Base-by-base conservation (phyloP, 305 asterid genomes). In the Galium porrigens region DNA sequence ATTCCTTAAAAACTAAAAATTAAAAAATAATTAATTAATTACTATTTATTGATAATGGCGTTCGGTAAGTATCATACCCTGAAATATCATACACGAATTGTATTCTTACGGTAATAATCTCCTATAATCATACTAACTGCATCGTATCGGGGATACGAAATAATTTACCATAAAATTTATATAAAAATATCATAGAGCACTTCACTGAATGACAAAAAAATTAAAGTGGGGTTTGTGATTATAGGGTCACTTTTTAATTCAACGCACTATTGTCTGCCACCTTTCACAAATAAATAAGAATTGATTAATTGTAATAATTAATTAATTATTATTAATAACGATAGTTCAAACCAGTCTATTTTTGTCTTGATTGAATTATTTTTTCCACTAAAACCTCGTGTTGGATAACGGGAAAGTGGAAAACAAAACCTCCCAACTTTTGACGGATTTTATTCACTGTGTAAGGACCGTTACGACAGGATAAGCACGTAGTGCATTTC, bases 241-340 rank as follows among this genome's bases (percentile, higher is more conserved):
- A 20, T 46, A 14, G 51, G 6, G 0, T 18, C n/a, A n/a, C n/a
- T n/a, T 52, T 52, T n/a, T 15, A 58, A 58, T 32, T 6, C 42
- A 9, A 25, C 22, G 42, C 62, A 58, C 62, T 58, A 6, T 2
- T 58, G 22, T 58, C 62, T 15, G 42, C 42, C 44, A 58, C 62
- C 62, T 58, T 20, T 10, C 25, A 30, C 15, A 46, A 15, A 46
- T 44, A 42, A 42, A 1, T 44, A 44, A 6, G 51, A 44, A 44
- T 44, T 44, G 4, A 44, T 44, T 14, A 44, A 14, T 44, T 3
- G 3, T 46, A 15, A 14, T 42, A 11, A 15, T 46, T 46, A 0
- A 6, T 46, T 3, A 42, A 10, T 11, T 27, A 27, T 27, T 2
- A 1, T 27, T 27, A 27, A 27, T 27, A 27, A 15, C 49, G 49